phyloP scores from a whole-genome alignment of 345 rosid species.

The Rubroshorea leprosula region DNA sequence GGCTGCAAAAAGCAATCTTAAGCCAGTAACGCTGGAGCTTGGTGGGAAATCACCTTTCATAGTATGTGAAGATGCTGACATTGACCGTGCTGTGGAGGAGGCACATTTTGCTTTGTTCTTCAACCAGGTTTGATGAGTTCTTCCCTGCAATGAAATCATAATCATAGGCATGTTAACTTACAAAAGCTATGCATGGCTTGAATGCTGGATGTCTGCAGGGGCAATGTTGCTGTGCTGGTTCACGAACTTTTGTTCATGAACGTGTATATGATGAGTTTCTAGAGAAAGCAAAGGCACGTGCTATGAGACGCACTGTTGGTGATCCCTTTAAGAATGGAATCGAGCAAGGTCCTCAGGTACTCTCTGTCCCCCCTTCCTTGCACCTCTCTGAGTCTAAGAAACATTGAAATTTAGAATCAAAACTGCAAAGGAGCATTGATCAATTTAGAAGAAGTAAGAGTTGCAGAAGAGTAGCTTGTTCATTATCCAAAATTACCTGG shows the following conservation, averaged over 20 bases:
- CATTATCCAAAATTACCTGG: too few species aligned
- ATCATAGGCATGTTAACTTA: neutral
- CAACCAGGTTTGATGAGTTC: slow-evolving; percentile 58
- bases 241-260: slow-evolving; percentile 83
- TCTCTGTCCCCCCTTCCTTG: too few species aligned
- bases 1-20: slow-evolving; percentile 90
- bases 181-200: neutral
- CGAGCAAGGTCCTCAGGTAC: slow-evolving; percentile 74
- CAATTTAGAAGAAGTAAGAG: too few species aligned
- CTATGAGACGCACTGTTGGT: slow-evolving; percentile 47
- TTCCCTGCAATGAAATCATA: neutral
- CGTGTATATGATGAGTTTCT: slow-evolving; percentile 54
- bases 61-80: slow-evolving; percentile 82
- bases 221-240: slow-evolving; percentile 97
- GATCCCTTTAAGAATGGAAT: slow-evolving; percentile 56
- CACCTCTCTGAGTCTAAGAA: too few species aligned
- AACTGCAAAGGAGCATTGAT: too few species aligned
- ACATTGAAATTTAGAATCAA: too few species aligned
- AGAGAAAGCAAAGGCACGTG: slow-evolving; percentile 57
- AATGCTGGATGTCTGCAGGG: slow-evolving; percentile 42
- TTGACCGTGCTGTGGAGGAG: slow-evolving; percentile 81
- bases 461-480: too few species aligned
- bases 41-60: slow-evolving; percentile 98
- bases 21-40: slow-evolving; percentile 89
- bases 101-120: slow-evolving; percentile 93